These are phyloP conservation scores for Euphrasia confusa DNA, from an alignment of 257 asterid genomes.

Conservation along the genomic window DNA sequence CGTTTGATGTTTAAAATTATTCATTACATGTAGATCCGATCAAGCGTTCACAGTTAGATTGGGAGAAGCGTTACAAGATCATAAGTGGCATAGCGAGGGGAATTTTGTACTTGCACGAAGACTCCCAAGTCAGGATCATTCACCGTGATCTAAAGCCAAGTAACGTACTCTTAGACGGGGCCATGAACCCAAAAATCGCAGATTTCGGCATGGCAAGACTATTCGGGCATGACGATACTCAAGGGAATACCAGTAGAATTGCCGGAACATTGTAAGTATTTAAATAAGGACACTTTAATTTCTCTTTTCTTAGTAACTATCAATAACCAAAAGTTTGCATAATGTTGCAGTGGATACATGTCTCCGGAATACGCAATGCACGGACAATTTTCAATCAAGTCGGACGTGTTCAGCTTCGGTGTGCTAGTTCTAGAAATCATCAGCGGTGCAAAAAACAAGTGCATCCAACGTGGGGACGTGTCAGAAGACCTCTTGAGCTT, in stretches of 20 bases:
- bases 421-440: conserved; percentile 45
- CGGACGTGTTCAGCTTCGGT: conserved; percentile 50
- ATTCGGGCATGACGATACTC: conserved; percentile 33
- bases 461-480: conserved; percentile 18
- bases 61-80: conserved; percentile 32
- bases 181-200: conserved; percentile 38
- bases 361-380: conserved; percentile 40
- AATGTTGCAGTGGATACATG: conserved; percentile 45
- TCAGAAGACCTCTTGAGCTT: conserved; percentile 19
- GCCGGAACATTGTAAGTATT: conserved; percentile 48
- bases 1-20: too few species aligned
- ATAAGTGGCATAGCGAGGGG: conserved; percentile 26
- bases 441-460: conserved; percentile 30
- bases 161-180: conserved; percentile 32
- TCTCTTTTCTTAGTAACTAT: background rate
- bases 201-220: conserved; percentile 47
- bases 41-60: conserved; percentile 24
- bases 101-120: conserved; percentile 35
- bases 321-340: background rate
- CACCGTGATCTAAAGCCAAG: conserved; percentile 40
- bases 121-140: conserved; percentile 34
- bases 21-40: conserved; percentile 9
- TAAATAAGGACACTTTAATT: background rate
- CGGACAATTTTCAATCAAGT: conserved; percentile 41
- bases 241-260: conserved; percentile 31